Percentiles rank a stretch among this genome's conserved stretches.
phyloP scores from a whole-genome alignment of 2,329 filamentous ascomycete genomes.

The Geoglossum cookeanum region DNA sequence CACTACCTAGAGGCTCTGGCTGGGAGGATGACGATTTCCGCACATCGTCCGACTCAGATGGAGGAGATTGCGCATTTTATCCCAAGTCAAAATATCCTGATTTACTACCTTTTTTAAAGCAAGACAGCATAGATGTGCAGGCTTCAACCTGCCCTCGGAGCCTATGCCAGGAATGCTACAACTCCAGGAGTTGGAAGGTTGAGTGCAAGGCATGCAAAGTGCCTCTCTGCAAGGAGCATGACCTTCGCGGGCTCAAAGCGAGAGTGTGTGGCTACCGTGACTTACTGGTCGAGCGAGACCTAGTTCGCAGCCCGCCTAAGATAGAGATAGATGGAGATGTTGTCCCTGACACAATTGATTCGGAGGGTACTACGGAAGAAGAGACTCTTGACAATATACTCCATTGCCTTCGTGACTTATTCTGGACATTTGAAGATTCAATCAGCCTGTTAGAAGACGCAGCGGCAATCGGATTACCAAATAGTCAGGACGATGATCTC shows the following conservation, averaged over 20 bases:
- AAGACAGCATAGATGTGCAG: slow-evolving; percentile 22
- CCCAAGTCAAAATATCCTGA: slow-evolving; percentile 7
- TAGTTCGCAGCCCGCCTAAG: slow-evolving; percentile 16
- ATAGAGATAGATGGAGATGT: not conserved
- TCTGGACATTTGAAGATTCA: not conserved
- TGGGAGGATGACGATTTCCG: slow-evolving; percentile 36
- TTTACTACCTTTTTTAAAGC: slow-evolving; percentile 22
- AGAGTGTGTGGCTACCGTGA: slow-evolving; percentile 38
- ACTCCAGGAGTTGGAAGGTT: slow-evolving; percentile 39
- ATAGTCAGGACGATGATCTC: not conserved
- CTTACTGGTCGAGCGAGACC: slow-evolving; percentile 29
- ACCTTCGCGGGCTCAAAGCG: slow-evolving; percentile 35
- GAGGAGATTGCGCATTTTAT: slow-evolving; percentile 18
- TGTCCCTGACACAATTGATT: not conserved
- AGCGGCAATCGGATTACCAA: not conserved
- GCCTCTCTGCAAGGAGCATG: slow-evolving; percentile 39
- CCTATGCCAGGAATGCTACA: slow-evolving; percentile 37
- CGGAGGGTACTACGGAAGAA: slow-evolving; percentile 7
- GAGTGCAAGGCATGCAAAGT: slow-evolving; percentile 36
- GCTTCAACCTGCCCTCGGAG: slow-evolving; percentile 33
- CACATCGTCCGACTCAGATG: slow-evolving; percentile 21
- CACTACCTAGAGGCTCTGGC: slow-evolving; percentile 32
- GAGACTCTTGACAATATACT: not conserved
- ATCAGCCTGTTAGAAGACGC: not conserved
- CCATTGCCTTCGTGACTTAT: not conserved